phyloP scores from a whole-genome alignment of 108 stramenopile species.

The Fragilaria radians region DNA sequence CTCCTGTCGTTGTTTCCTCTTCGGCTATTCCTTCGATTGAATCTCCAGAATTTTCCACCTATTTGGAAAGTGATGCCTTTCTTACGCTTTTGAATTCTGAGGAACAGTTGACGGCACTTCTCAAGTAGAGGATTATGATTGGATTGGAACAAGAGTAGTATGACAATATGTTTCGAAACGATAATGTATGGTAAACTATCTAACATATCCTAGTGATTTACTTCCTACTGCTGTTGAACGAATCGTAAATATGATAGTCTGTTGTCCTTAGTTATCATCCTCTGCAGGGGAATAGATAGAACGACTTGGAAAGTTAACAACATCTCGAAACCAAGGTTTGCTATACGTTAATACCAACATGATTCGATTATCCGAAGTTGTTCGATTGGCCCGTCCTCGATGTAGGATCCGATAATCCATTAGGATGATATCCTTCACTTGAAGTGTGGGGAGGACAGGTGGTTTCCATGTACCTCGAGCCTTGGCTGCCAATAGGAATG shows the following conservation, averaged over 20 bases:
- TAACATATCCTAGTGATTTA: no score
- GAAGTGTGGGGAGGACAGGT: conserved; percentile 35
- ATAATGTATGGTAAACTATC: no score
- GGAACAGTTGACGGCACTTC: conserved; percentile 20
- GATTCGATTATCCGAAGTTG: conserved; percentile 26
- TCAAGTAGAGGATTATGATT: no score
- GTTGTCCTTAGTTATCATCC: no score
- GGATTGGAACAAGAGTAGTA: no score
- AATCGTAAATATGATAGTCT: no score
- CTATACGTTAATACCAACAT: conserved; percentile 57
- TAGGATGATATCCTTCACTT: conserved; percentile 42
- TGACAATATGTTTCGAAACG: no score
- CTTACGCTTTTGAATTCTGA: conserved; percentile 34
- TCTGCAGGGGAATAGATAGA: no score
- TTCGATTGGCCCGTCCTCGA: conserved; percentile 53
- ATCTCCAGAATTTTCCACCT: conserved; percentile 34
- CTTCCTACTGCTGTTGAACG: no score
- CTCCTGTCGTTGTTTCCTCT: conserved; percentile 12
- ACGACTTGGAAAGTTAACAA: conserved; percentile 63
- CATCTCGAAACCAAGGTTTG: conserved; percentile 61
- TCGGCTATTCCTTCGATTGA: conserved; percentile 40
- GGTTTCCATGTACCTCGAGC: conserved; percentile 34
- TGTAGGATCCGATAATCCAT: conserved; percentile 79
- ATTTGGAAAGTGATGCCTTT: conserved; percentile 36
- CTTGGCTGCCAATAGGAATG: conserved; percentile 59